Conservation (phyloP, 306 rosid species). For the Cucumis hystrix region DNA sequence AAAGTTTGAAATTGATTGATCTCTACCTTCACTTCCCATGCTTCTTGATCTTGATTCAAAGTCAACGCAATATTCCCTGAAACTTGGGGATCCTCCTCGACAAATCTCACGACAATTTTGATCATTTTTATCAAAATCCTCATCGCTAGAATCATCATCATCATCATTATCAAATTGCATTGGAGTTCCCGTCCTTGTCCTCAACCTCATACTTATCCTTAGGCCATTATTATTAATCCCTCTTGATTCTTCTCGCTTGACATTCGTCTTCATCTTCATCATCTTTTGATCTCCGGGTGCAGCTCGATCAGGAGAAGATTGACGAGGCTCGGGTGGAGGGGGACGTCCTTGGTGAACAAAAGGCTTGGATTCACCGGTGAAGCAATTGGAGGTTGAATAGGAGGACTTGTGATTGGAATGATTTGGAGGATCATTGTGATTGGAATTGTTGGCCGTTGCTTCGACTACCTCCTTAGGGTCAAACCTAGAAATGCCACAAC, state of each 20-base stretch:
- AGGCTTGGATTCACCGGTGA: neutral
- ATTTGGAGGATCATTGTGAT: neutral
- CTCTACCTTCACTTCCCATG: neutral
- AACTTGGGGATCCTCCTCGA: constrained; percentile 39
- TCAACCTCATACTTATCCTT: neutral
- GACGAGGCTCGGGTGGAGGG: too few species aligned
- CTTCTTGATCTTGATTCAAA: neutral
- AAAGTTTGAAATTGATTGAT: neutral
- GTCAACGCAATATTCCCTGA: constrained; percentile 36
- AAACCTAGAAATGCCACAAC: constrained; percentile 47
- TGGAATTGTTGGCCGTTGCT: neutral
- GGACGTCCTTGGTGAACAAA: neutral
- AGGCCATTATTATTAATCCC: neutral
- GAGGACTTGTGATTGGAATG: neutral
- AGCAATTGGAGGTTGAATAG: neutral
- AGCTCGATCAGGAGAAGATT: neutral
- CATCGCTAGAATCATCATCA: neutral
- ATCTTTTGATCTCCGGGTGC: neutral
- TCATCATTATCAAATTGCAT: neutral
- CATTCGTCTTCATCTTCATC: neutral
- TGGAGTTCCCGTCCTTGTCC: neutral
- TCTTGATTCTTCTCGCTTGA: neutral
- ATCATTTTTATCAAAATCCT: neutral
- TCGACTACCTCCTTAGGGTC: neutral
- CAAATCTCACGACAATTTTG: constrained; percentile 7